phyloP scores from a whole-genome alignment of 116 monocot species.

The Thalassia testudinum region DNA sequence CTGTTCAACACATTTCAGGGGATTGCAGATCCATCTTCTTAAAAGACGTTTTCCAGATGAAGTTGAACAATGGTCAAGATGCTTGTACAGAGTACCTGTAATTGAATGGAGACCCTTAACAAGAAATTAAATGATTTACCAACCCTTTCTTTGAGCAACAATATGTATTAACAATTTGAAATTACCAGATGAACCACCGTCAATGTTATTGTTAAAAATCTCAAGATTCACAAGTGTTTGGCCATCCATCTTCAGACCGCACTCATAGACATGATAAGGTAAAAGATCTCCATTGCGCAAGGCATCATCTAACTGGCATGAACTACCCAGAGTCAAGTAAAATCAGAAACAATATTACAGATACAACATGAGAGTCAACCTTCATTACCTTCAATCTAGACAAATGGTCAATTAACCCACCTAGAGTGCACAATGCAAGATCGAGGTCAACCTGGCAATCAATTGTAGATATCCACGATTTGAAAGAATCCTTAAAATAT shows the following conservation, averaged over 20 bases:
- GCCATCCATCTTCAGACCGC: conserved; percentile 83
- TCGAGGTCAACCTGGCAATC: conserved; percentile 29
- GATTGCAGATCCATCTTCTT: conserved; percentile 93
- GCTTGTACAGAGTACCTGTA: conserved; percentile 77
- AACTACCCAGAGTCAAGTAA: background rate
- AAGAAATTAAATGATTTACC: background rate
- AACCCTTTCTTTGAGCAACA: too few species aligned
- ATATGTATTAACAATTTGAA: background rate
- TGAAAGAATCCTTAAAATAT: conserved; percentile 47
- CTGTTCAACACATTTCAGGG: conserved; percentile 47
- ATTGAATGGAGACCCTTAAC: background rate
- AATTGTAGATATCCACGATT: conserved; percentile 39
- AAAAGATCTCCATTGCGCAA: conserved; percentile 78
- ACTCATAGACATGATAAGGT: conserved; percentile 73
- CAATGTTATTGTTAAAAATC: conserved; percentile 72
- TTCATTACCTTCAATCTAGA: conserved; percentile 52
- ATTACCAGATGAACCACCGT: conserved; percentile 69
- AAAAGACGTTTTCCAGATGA: conserved; percentile 66
- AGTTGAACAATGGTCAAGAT: conserved; percentile 76
- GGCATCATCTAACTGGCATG: conserved; percentile 59
- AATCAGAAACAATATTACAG: conserved; percentile 1
- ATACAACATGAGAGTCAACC: conserved; percentile 7
- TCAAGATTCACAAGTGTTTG: conserved; percentile 99
- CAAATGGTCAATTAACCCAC: conserved; percentile 52
- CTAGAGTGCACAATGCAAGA: conserved; percentile 49